Evolutionary conservation across 306 rosid genomes (phyloP).

Genomic region (Prunus campanulata): DNA sequence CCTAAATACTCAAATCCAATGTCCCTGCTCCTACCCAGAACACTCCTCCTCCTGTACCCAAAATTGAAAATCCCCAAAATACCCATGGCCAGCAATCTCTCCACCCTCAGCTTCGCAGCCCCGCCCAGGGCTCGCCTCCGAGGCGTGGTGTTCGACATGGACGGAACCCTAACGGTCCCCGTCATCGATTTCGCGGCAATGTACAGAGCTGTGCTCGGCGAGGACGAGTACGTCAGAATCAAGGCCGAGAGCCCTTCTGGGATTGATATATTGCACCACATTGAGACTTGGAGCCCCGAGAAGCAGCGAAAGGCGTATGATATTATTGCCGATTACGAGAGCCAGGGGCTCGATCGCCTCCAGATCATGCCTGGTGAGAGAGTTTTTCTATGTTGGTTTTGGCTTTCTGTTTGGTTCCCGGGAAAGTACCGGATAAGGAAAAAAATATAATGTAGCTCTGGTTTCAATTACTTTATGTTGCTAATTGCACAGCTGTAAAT

Average conservation of each 20-base stretch:
- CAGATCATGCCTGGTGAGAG: conserved; percentile 88
- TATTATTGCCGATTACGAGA: conserved; percentile 70
- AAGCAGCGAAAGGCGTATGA: conserved; percentile 64
- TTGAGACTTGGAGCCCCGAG: conserved; percentile 56
- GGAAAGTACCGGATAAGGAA: neutral
- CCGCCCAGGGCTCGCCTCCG: conserved; percentile 53
- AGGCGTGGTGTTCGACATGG: conserved; percentile 97
- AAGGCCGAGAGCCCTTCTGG: conserved; percentile 61
- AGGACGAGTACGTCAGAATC: conserved; percentile 53
- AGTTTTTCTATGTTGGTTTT: neutral
- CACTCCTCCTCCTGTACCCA: conserved; percentile 21
- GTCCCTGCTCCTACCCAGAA: conserved; percentile 20
- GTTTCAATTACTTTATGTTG: neutral
- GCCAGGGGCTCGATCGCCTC: conserved; percentile 62
- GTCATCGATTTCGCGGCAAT: conserved; percentile 79
- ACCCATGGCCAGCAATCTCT: conserved; percentile 35
- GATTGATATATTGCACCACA: conserved; percentile 69
- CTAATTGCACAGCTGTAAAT: neutral
- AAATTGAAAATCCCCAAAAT: conserved; percentile 12
- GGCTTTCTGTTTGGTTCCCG: conserved; percentile 8
- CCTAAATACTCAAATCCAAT: neutral
- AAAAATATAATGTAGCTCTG: neutral
- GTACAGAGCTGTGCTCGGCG: conserved; percentile 85
- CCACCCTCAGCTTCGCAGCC: neutral
- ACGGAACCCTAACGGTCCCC: conserved; percentile 92